Conservation (phyloP, 2,329 filamentous ascomycete genomes). For the Cryphonectria parasitica region DNA sequence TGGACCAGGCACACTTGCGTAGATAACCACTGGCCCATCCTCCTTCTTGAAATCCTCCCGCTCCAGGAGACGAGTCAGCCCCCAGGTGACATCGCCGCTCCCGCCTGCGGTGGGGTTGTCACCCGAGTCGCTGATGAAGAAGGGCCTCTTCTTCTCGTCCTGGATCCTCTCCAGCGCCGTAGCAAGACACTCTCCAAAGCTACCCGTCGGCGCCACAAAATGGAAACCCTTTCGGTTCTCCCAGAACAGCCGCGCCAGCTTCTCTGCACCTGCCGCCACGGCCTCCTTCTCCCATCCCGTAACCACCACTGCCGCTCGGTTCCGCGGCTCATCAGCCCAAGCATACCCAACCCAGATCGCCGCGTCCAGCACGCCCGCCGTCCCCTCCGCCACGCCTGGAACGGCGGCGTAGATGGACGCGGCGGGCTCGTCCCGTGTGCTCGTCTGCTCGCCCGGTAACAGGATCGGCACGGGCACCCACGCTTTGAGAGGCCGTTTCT, state of each 20-base stretch:
- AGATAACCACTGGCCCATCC: conserved; percentile 50
- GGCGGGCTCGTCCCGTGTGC: conserved; percentile 56
- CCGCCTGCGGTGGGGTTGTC: conserved; percentile 60
- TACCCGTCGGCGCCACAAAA: conserved; percentile 57
- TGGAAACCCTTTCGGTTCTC: conserved; percentile 48
- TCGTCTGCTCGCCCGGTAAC: conserved; percentile 59
- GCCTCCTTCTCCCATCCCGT: conserved; percentile 52
- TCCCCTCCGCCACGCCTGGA: conserved; percentile 44
- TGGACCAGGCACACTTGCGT: conserved; percentile 55
- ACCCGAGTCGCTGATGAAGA: conserved; percentile 59
- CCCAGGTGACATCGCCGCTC: conserved; percentile 58
- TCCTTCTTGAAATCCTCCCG: conserved; percentile 48
- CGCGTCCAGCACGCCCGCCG: conserved; percentile 51
- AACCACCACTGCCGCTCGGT: conserved; percentile 53
- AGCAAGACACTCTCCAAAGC: conserved; percentile 51
- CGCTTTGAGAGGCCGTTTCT: conserved; percentile 49
- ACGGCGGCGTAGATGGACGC: conserved; percentile 54
- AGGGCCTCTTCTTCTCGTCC: conserved; percentile 45
- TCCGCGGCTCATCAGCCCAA: conserved; percentile 59
- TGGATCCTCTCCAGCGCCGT: conserved; percentile 40
- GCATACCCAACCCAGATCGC: conserved; percentile 61
- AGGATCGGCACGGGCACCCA: conserved; percentile 57
- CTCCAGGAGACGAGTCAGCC: conserved; percentile 48
- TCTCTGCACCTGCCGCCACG: conserved; percentile 46
- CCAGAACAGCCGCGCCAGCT: conserved; percentile 53